These are phyloP conservation scores for Fusarium stilboides DNA, from an alignment of 2,329 filamentous ascomycete species.

Conservation along the genomic window DNA sequence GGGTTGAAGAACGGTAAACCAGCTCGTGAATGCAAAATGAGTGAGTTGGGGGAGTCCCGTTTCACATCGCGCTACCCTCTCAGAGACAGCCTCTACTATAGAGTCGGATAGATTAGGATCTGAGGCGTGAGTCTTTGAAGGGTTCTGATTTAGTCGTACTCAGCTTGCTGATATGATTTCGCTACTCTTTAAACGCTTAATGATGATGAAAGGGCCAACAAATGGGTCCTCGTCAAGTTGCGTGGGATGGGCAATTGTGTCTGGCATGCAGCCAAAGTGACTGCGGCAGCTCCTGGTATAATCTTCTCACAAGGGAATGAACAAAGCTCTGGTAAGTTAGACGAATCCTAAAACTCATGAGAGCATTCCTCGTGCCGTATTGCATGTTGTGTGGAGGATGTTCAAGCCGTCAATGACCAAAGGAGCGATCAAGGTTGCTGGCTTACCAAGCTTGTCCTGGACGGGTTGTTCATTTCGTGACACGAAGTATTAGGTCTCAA, in stretches of 20 bases:
- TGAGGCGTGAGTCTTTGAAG: constrained; percentile 2
- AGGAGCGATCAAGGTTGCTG: constrained; percentile 7
- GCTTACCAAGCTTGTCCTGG: not conserved
- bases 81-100: constrained; percentile 53
- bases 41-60: constrained; percentile 54
- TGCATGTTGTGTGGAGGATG: constrained; percentile 23
- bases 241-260: constrained; percentile 24
- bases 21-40: constrained; percentile 53
- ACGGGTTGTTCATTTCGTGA: not conserved
- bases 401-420: constrained; percentile 39
- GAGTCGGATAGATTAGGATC: constrained; percentile 49
- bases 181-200: constrained; percentile 46
- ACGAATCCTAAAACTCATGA: constrained; percentile 23
- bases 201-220: constrained; percentile 51
- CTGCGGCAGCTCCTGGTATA: constrained; percentile 28
- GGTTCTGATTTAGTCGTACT: not conserved
- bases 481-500: constrained; percentile 16
- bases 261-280: constrained; percentile 6
- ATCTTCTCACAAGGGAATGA: constrained; percentile 35
- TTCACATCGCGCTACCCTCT: constrained; percentile 57
- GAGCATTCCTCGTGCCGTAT: constrained; percentile 16
- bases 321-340: constrained; percentile 26
- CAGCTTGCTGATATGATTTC: constrained; percentile 41
- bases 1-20: constrained; percentile 55
- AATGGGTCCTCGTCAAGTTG: constrained; percentile 29